These are phyloP conservation scores for Elaphomyces granulatus DNA, from an alignment of 495 filamentous ascomycete species.

Conservation along the genomic window DNA sequence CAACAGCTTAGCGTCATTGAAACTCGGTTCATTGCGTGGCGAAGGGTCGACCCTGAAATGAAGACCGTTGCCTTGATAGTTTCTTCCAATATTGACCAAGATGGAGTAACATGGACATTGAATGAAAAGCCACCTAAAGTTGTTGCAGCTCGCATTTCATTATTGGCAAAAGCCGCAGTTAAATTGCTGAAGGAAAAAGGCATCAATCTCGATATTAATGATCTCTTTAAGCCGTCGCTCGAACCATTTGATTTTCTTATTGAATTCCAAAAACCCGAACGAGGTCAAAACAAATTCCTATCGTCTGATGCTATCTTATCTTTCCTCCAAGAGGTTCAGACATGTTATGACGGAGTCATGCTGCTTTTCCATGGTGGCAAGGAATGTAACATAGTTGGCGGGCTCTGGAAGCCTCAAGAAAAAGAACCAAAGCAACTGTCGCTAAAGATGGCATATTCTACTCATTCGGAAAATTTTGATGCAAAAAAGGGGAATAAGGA, in stretches of 20 bases:
- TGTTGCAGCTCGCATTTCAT: slow-evolving; percentile 69
- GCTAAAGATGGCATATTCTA: slow-evolving; percentile 53
- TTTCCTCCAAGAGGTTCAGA: slow-evolving; percentile 46
- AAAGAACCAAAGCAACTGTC: slow-evolving; percentile 41
- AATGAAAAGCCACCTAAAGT: slow-evolving; percentile 56
- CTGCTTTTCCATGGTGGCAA: slow-evolving; percentile 58
- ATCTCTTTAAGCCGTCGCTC: slow-evolving; percentile 53
- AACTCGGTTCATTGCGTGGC: slow-evolving; percentile 57
- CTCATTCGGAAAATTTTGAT: slow-evolving; percentile 32
- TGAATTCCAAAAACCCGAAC: slow-evolving; percentile 55
- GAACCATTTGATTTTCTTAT: slow-evolving; percentile 77
- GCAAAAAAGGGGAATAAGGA: slow-evolving; percentile 12
- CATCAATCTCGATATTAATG: slow-evolving; percentile 38
- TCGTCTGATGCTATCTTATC: slow-evolving; percentile 23
- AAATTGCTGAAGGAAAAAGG: slow-evolving; percentile 43
- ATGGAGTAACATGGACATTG: slow-evolving; percentile 70
- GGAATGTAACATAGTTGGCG: slow-evolving; percentile 47
- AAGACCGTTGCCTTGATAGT: slow-evolving; percentile 70
- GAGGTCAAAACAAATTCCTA: slow-evolving; percentile 11
- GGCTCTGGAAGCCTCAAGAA: slow-evolving; percentile 65
- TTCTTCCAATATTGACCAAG: slow-evolving; percentile 61
- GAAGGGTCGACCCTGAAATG: slow-evolving; percentile 78
- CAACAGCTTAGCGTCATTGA: slow-evolving; percentile 41
- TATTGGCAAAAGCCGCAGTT: slow-evolving; percentile 58
- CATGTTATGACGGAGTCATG: slow-evolving; percentile 44